Conservation (phyloP, 2,329 filamentous ascomycete genomes). For the Botrytis pseudocinerea region DNA sequence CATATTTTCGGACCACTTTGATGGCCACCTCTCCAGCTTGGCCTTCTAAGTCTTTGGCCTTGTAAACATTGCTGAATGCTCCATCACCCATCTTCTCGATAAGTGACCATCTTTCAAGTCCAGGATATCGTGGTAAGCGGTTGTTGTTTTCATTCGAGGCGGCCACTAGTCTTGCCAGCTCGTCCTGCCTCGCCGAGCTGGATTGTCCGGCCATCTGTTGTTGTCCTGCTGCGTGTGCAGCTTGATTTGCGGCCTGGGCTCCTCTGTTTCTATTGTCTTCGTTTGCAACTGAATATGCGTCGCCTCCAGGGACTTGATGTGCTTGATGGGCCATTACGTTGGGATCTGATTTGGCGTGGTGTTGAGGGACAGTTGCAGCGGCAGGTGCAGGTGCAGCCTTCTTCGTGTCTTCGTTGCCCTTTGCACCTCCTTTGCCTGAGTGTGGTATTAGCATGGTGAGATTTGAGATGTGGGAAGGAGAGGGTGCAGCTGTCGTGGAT, state of each 20-base stretch:
- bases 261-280: conserved; percentile 63
- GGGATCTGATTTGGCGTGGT: conserved; percentile 51
- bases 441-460: not conserved
- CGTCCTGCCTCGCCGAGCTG: conserved; percentile 59
- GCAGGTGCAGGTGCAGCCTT: conserved; percentile 49
- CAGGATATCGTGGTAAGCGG: conserved; percentile 84
- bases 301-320: conserved; percentile 48
- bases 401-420: conserved; percentile 57
- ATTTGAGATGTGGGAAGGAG: not conserved
- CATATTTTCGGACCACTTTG: conserved; percentile 97
- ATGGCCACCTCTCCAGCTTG: conserved; percentile 83
- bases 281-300: conserved; percentile 64
- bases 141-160: conserved; percentile 85
- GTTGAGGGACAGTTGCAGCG: conserved; percentile 51
- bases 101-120: conserved; percentile 81
- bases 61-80: conserved; percentile 98
- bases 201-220: conserved; percentile 45
- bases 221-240: conserved; percentile 65
- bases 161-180: conserved; percentile 81
- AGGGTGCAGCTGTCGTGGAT: not conserved
- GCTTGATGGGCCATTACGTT: conserved; percentile 61
- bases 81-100: conserved; percentile 98
- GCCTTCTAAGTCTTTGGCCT: conserved; percentile 73
- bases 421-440: conserved; percentile 42
- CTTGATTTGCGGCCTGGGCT: conserved; percentile 66